Base-by-base conservation (phyloP, 768 basidiomycete genomes). In the Suillus tomentosus region DNA sequence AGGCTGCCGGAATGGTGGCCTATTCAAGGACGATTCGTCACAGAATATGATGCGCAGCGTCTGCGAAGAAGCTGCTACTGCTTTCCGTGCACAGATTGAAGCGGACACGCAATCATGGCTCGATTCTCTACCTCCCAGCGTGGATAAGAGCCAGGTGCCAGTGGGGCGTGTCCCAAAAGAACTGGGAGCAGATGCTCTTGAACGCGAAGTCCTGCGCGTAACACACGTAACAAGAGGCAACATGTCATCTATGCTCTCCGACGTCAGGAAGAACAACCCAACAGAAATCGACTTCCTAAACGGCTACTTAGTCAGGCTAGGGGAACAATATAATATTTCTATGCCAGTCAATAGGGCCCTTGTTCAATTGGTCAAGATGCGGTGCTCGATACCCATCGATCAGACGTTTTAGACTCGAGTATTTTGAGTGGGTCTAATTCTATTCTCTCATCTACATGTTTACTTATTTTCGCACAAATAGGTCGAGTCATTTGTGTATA, bases 241-340 rank as follows among this genome's bases (percentile, higher is more conserved):
- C 72, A 83, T 87, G 60, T 94, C 94, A 7, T 92, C 90, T 17
- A 97, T 94, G 86, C 79, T 95, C 19, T 73, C 79, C 17, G 94
- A 96, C 71, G 74, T 96, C 36, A 82, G 81, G 66, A 75, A 76
- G 39, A 88, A 88, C 50, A 78, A 79, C 60, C 65, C 71, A 6
- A 95, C 94, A 0, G 95, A 98, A 78, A 83, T 98, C 27, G 85
- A 90, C 19, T 92, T 79, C 69, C 80, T 97, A 69, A 95, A 92
- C 65, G 95, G 96, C 5, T 93, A 95, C 73, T 74, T 99, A 57
- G 71, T 87, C 36, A 76, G 78, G 9, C 76, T 94, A 9, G 96
- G 90, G 31, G 68, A 76, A 55, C 74, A 79, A 45, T 83, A 89
- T 68, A 77, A 79, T 7, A 78, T 95, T 37, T 74, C 77, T 19